Evolutionary conservation across 1,139 yeast species (phyloP), one percentile per base, ranked within the genome.

Genomic region (Diutina pseudorugosa): DNA sequence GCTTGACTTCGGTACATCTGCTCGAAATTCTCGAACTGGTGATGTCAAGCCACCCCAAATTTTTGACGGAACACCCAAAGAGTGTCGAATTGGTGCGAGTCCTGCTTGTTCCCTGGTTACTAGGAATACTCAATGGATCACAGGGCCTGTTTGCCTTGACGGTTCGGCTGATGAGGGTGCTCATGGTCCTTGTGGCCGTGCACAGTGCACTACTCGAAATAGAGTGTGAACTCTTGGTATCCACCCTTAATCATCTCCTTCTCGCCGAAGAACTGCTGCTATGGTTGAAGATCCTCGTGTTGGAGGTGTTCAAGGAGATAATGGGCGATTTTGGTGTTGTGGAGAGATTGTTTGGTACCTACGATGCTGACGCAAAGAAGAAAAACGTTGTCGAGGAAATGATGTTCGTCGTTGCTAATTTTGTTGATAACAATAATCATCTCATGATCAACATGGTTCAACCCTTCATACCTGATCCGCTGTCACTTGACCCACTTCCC

Each of bases 21-120:
- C n/a, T 45, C 12, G 49, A 45, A 16, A 25, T 45, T 12, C n/a
- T 45, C 20, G 49, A 45, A 14, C 49, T 25, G 49, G 49, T 45
- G 14, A 27, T 45, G 25, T 6, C 30, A 8, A 18, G 7, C 19
- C 21, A 45, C 40, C 36, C 49, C 23, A 23, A 45, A 16, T 45
- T 25, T 19, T 27, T 45, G n/a, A 11, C 14, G 9, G n/a, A 11
- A 3, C 49, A 45, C 16, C 36, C 27, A 4, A 19, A 16, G 4
- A 27, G 40, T 27, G 20, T 18, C 9, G 9, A 25, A 12, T 25
- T 45, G 21, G 49, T 45, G 1, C 20, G 40, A 4, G 49, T 23
- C 11, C n/a, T 6, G 14, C 27, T 45, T 14, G 49, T 27, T 3
- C 49, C 40, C 8, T n/a, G 27, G 21, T n/a, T 45, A 9, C 16